phyloP scores from a whole-genome alignment of 2,329 filamentous ascomycete species.

The Colletotrichum melonis region DNA sequence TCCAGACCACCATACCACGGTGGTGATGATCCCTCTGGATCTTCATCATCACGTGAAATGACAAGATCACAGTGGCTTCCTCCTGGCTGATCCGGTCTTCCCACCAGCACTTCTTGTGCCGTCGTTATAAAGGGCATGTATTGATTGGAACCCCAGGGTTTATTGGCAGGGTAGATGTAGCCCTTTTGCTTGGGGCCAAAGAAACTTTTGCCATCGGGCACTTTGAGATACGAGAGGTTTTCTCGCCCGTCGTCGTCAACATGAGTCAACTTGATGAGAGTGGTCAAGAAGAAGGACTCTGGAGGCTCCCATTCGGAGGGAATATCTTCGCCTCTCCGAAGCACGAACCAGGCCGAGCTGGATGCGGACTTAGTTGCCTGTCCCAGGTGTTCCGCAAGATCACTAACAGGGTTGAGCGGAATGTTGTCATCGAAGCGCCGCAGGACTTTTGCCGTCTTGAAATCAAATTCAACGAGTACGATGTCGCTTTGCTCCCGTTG shows the following conservation, averaged over 20 bases:
- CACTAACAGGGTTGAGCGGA: not conserved
- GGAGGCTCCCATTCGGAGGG: conserved; percentile 39
- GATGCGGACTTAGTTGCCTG: not conserved
- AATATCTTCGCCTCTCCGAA: conserved; percentile 1
- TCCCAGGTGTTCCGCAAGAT: not conserved
- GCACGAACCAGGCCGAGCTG: conserved; percentile 40
- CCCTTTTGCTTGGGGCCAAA: not conserved
- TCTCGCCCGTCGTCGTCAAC: not conserved
- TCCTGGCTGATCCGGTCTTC: conserved; percentile 12
- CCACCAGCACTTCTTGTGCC: conserved; percentile 42
- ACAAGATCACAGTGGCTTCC: conserved; percentile 8
- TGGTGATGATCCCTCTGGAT: not conserved
- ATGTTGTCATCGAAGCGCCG: not conserved
- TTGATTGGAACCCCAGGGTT: conserved; percentile 41
- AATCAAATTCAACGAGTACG: conserved; percentile 17
- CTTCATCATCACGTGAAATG: not conserved
- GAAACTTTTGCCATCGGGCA: conserved; percentile 5
- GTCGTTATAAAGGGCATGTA: conserved; percentile 41
- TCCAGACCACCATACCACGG: conserved; percentile 31
- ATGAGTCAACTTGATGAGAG: conserved; percentile 11
- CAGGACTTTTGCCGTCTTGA: not conserved
- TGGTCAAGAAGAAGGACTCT: conserved; percentile 32
- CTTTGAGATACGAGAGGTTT: conserved; percentile 24
- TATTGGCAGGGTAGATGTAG: not conserved
- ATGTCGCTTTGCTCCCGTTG: conserved; percentile 9